Evolutionary conservation across 2,329 filamentous ascomycete species (phyloP).

Genomic region (Colletotrichum tropicicola): DNA sequence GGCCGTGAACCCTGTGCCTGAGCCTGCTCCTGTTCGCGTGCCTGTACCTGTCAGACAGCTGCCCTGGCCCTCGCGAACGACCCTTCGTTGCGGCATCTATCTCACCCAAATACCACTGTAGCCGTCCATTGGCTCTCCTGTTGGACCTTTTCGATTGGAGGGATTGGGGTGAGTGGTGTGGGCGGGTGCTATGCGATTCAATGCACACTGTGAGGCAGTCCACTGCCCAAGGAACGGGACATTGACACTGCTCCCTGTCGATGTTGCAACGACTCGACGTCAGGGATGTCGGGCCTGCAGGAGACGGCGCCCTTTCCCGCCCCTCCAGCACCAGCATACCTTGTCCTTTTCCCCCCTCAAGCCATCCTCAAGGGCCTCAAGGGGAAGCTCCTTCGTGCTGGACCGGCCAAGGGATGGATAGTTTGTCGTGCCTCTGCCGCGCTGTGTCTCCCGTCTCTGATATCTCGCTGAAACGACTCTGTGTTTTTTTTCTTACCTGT

Average conservation of each 20-base stretch:
- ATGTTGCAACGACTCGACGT: constrained; percentile 16
- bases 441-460: not conserved
- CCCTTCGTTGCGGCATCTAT: constrained; percentile 3
- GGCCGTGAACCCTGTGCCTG: not conserved
- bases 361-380: not conserved
- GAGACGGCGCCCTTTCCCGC: constrained; percentile 26
- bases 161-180: not conserved
- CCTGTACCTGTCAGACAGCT: not conserved
- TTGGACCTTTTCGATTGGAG: constrained; percentile 1
- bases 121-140: not conserved
- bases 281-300: constrained; percentile 28
- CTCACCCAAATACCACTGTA: constrained; percentile 1
- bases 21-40: too few relatives aligned
- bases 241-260: constrained; percentile 7
- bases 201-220: constrained; percentile 26
- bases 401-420: not conserved
- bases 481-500: not conserved
- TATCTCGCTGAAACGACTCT: not conserved
- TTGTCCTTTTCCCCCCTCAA: too few relatives aligned
- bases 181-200: constrained; percentile 24
- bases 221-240: constrained; percentile 16
- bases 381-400: not conserved
- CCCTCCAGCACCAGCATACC: constrained; percentile 22
- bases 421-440: not conserved
- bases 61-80: not conserved